Evolutionary conservation across 2,329 filamentous ascomycete species (phyloP).

Genomic region (Fusarium sp.): DNA sequence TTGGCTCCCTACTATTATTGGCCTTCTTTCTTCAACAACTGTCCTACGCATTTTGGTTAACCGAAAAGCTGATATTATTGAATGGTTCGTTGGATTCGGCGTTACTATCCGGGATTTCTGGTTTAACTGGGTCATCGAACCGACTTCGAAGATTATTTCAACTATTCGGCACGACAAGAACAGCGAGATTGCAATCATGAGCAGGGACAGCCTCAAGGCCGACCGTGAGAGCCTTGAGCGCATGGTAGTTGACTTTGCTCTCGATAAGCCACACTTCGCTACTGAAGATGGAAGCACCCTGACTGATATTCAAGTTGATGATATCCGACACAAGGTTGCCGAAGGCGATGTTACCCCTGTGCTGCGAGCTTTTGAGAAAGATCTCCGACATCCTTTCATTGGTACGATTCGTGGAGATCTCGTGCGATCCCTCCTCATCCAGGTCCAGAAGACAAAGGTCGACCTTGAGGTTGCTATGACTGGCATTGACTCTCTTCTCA

Average conservation of each 20-base stretch:
- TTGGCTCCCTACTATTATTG: conserved; percentile 81
- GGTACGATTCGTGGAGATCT: conserved; percentile 89
- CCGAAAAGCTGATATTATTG: conserved; percentile 78
- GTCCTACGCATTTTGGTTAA: conserved; percentile 83
- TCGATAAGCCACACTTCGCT: conserved; percentile 78
- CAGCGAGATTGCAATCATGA: conserved; percentile 97
- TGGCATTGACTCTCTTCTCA: conserved; percentile 92
- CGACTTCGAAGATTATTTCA: conserved; percentile 82
- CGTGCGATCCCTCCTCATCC: conserved; percentile 89
- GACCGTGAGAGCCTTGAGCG: conserved; percentile 93
- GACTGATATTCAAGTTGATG: conserved; percentile 75
- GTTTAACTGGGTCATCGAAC: conserved; percentile 95
- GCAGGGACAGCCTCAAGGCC: conserved; percentile 87
- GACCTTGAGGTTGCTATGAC: conserved; percentile 96
- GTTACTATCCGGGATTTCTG: conserved; percentile 88
- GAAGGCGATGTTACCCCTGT: conserved; percentile 96
- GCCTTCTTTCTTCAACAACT: conserved; percentile 86
- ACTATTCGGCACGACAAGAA: conserved; percentile 94
- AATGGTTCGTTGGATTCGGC: conserved; percentile 84
- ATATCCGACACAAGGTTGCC: conserved; percentile 82
- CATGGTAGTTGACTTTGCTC: conserved; percentile 97
- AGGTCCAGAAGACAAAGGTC: conserved; percentile 99
- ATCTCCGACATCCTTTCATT: conserved; percentile 82
- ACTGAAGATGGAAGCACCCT: conserved; percentile 62
- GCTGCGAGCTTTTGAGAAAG: conserved; percentile 89